These are phyloP conservation scores for Cordyceps cateniannulata DNA, from an alignment of 2,329 filamentous ascomycete species.

Conservation along the genomic window DNA sequence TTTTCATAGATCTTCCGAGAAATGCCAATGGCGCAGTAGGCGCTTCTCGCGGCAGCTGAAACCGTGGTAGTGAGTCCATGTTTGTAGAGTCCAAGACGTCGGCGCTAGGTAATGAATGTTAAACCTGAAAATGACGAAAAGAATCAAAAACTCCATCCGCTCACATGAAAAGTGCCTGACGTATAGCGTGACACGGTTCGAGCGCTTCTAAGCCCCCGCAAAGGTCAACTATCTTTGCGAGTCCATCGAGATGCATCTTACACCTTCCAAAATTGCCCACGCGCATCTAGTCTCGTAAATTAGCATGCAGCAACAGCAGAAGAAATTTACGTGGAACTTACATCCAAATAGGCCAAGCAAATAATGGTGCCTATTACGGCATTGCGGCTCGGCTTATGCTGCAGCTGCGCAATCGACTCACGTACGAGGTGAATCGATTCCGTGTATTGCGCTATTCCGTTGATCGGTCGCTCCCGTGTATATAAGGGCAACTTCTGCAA, in stretches of 20 bases:
- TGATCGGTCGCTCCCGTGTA: neutral
- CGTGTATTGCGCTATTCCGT: neutral
- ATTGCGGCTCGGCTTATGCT: neutral
- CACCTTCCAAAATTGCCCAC: neutral
- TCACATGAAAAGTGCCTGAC: neutral
- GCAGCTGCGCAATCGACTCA: neutral
- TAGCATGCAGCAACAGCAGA: neutral
- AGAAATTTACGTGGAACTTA: neutral
- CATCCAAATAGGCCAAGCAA: neutral
- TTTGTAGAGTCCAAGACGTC: conserved; percentile 18
- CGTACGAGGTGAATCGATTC: neutral
- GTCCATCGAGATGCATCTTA: neutral
- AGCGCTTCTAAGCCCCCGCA: neutral
- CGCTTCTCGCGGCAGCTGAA: neutral
- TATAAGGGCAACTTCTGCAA: neutral
- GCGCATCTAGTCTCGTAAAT: neutral
- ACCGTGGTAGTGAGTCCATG: conserved; percentile 14
- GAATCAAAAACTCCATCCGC: no score
- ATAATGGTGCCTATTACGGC: neutral
- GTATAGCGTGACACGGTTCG: neutral
- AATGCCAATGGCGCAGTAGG: neutral
- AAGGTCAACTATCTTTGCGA: neutral
- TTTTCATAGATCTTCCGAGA: neutral
- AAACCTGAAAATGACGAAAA: no score
- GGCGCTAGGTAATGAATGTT: neutral